phyloP scores from a whole-genome alignment of 306 rosid genomes.

The Cercis canadensis region DNA sequence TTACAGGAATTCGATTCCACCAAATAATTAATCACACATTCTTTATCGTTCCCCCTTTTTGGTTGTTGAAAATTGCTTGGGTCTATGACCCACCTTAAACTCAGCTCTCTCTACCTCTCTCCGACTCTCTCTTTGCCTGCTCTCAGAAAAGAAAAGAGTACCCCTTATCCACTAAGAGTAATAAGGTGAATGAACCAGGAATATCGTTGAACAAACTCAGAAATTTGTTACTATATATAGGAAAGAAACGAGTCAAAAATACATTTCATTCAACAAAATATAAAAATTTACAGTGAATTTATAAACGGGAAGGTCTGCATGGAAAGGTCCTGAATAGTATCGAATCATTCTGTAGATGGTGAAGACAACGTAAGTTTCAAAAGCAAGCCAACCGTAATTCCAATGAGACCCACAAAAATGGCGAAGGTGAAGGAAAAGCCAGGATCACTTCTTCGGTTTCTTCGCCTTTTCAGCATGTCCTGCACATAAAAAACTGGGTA shows the following conservation, averaged over 20 bases:
- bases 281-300: slow-evolving; percentile 40
- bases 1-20: too few species aligned
- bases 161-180: too few species aligned
- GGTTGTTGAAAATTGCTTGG: too few species aligned
- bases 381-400: slow-evolving; percentile 81
- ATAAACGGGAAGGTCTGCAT: slow-evolving; percentile 28
- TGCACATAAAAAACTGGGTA: slow-evolving; percentile 28
- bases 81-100: too few species aligned
- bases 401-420: slow-evolving; percentile 77
- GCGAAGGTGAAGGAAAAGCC: slow-evolving; percentile 83
- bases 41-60: too few species aligned
- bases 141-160: too few species aligned
- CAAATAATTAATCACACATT: too few species aligned
- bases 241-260: slow-evolving; percentile 27
- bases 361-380: slow-evolving; percentile 72
- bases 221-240: background rate
- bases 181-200: too few species aligned
- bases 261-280: slow-evolving; percentile 37
- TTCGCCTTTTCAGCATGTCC: slow-evolving; percentile 77
- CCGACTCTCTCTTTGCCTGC: too few species aligned
- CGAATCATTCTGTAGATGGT: slow-evolving; percentile 59
- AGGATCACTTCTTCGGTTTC: slow-evolving; percentile 58
- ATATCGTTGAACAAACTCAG: background rate
- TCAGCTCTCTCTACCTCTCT: too few species aligned
- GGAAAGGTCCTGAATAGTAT: slow-evolving; percentile 31